These are phyloP conservation scores for Tympanopsis confertula DNA, from an alignment of 2,329 filamentous ascomycete genomes.

Conservation along the genomic window DNA sequence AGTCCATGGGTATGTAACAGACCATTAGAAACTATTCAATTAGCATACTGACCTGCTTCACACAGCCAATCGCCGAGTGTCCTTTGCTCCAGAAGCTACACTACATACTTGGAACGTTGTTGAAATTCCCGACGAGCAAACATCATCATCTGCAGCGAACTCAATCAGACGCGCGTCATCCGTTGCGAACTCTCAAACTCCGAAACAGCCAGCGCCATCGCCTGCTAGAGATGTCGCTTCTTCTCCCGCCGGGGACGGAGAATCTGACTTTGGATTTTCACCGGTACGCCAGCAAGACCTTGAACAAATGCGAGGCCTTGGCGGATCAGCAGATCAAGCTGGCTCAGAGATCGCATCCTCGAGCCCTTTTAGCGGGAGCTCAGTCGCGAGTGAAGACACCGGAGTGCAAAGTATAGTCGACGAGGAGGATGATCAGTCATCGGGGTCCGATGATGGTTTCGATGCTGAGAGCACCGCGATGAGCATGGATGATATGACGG, in stretches of 20 bases:
- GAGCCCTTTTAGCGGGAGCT: conserved; percentile 43
- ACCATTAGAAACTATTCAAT: background rate
- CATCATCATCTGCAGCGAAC: conserved; percentile 45
- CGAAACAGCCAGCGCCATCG: background rate
- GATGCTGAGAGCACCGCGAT: conserved; percentile 42
- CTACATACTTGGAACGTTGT: conserved; percentile 60
- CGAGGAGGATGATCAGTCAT: conserved; percentile 5
- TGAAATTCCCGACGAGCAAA: conserved; percentile 53
- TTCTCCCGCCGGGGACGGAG: background rate
- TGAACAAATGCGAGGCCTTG: conserved; percentile 16
- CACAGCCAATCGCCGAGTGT: conserved; percentile 45
- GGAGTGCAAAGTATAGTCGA: conserved; percentile 6
- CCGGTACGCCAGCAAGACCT: background rate
- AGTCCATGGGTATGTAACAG: conserved; percentile 31
- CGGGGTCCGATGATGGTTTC: conserved; percentile 23
- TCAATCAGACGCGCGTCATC: conserved; percentile 44
- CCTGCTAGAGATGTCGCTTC: background rate
- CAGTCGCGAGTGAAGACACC: conserved; percentile 27
- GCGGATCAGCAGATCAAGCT: conserved; percentile 37
- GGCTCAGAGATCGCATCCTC: conserved; percentile 37
- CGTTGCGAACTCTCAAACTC: conserved; percentile 17
- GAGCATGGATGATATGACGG: conserved; percentile 39
- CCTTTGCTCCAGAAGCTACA: conserved; percentile 57
- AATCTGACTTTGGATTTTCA: background rate
- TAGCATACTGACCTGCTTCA: background rate